phyloP scores from a whole-genome alignment of 768 basidiomycete genomes.

The Russula sp. region DNA sequence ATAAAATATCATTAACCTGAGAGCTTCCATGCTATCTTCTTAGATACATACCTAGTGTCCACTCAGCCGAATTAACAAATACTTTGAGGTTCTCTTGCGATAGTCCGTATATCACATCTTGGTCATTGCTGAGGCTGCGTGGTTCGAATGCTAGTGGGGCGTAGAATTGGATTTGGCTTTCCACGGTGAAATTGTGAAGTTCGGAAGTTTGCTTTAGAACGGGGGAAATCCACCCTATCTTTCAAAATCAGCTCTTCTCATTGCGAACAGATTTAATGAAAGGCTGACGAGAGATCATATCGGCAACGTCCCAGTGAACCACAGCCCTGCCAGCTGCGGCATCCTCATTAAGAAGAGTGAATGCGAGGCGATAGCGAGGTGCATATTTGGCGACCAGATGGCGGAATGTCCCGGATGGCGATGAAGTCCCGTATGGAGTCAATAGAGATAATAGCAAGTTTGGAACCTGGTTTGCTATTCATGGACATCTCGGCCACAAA shows the following conservation, averaged over 20 bases:
- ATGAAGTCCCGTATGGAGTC: constrained; percentile 41
- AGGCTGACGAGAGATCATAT: constrained; percentile 59
- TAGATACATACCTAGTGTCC: constrained; percentile 73
- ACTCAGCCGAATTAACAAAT: constrained; percentile 94
- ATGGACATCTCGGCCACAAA: constrained; percentile 10
- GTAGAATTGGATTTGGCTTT: constrained; percentile 92
- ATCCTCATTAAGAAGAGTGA: constrained; percentile 91
- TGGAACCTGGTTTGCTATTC: constrained; percentile 25
- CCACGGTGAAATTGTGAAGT: constrained; percentile 88
- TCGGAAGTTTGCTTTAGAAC: constrained; percentile 54
- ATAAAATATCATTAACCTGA: constrained; percentile 16
- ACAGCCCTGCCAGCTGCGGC: constrained; percentile 60
- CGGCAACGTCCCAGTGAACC: constrained; percentile 68
- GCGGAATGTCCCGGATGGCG: constrained; percentile 45
- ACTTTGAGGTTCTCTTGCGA: constrained; percentile 82
- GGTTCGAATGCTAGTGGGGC: constrained; percentile 86
- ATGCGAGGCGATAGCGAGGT: constrained; percentile 80
- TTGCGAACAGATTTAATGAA: background rate
- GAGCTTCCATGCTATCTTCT: background rate
- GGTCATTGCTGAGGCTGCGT: constrained; percentile 35
- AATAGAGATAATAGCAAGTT: constrained; percentile 43
- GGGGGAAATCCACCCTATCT: constrained; percentile 66
- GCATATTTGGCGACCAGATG: constrained; percentile 71
- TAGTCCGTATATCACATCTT: constrained; percentile 51
- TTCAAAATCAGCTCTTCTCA: constrained; percentile 17